Percentiles rank a stretch among this genome's conserved stretches.
These are phyloP conservation scores for Solanum clarkiae DNA, from an alignment of 257 asterid species.

Conservation along the genomic window DNA sequence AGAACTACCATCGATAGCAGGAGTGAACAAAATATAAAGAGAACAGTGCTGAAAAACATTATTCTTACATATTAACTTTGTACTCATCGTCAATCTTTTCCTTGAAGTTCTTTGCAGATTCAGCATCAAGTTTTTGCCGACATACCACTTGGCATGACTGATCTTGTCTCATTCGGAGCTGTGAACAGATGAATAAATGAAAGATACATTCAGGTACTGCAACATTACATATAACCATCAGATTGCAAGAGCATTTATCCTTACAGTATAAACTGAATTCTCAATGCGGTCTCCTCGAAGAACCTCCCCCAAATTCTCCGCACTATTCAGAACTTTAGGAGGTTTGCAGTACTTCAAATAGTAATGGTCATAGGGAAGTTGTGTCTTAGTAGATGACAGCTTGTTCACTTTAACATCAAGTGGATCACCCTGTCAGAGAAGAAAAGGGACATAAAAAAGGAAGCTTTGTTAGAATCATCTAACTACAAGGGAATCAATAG, in stretches of 20 bases:
- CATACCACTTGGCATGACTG: slow-evolving; percentile 12
- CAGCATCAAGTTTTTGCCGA: slow-evolving; percentile 12
- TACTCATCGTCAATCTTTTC: slow-evolving; percentile 21
- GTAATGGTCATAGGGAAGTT: slow-evolving; percentile 79
- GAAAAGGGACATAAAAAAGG: neutral
- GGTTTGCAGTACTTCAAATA: slow-evolving; percentile 79
- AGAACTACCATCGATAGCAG: neutral
- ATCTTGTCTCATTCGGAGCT: slow-evolving; percentile 9
- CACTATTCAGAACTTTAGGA: slow-evolving; percentile 41
- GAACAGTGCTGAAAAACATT: neutral
- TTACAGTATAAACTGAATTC: slow-evolving; percentile 60
- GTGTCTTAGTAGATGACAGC: slow-evolving; percentile 83
- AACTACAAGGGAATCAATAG: neutral
- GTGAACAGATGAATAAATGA: neutral
- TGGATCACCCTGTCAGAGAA: slow-evolving; percentile 48
- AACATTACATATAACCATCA: neutral
- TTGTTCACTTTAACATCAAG: slow-evolving; percentile 82
- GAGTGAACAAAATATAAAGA: neutral
- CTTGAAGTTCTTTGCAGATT: slow-evolving; percentile 20
- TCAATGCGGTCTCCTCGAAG: slow-evolving; percentile 90
- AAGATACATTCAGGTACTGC: neutral
- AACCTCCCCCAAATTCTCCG: slow-evolving; percentile 81
- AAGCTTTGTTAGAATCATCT: neutral
- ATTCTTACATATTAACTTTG: slow-evolving; percentile 17
- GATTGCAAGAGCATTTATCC: slow-evolving; percentile 1